Conservation (phyloP, 2,329 filamentous ascomycete species). For the Pseudogymnoascus verrucosus region DNA sequence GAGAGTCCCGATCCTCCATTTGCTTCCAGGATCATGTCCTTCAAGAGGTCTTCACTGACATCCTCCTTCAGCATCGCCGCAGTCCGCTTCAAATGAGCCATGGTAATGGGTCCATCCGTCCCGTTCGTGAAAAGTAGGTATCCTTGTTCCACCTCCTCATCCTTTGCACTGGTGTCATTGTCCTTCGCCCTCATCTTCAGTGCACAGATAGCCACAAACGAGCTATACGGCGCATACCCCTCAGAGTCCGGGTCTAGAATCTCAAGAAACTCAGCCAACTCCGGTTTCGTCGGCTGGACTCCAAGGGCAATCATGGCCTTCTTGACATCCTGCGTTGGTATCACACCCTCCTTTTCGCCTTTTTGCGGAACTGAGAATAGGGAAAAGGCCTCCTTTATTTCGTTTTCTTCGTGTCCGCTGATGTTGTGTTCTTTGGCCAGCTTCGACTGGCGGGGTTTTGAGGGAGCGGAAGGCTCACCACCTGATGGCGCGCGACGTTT, state of each 20-base stretch:
- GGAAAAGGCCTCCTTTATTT: slow-evolving; percentile 84
- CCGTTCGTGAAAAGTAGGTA: slow-evolving; percentile 69
- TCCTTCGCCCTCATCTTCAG: slow-evolving; percentile 66
- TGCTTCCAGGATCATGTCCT: slow-evolving; percentile 92
- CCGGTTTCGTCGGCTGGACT: slow-evolving; percentile 55
- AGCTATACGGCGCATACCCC: slow-evolving; percentile 69
- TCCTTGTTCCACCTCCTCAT: slow-evolving; percentile 68
- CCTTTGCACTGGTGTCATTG: slow-evolving; percentile 45
- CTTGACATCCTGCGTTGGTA: slow-evolving; percentile 54
- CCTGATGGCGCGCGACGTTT: slow-evolving; percentile 22
- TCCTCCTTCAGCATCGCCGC: slow-evolving; percentile 77
- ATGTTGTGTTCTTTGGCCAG: slow-evolving; percentile 90
- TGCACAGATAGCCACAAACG: slow-evolving; percentile 82
- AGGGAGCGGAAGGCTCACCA: slow-evolving; percentile 15
- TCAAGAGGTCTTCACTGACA: slow-evolving; percentile 72
- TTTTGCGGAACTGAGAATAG: slow-evolving; percentile 64
- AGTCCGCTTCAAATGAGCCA: slow-evolving; percentile 70
- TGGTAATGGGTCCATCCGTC: slow-evolving; percentile 59
- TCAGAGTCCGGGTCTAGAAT: slow-evolving; percentile 76
- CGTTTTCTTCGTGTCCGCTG: slow-evolving; percentile 71
- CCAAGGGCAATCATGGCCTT: slow-evolving; percentile 60
- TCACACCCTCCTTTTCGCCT: slow-evolving; percentile 64
- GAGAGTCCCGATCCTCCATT: slow-evolving; percentile 70
- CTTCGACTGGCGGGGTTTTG: slow-evolving; percentile 63
- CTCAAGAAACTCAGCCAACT: slow-evolving; percentile 68